These are phyloP conservation scores for Irpex sp. DNA, from an alignment of 1,284 basidiomycete genomes.

Conservation along the genomic window DNA sequence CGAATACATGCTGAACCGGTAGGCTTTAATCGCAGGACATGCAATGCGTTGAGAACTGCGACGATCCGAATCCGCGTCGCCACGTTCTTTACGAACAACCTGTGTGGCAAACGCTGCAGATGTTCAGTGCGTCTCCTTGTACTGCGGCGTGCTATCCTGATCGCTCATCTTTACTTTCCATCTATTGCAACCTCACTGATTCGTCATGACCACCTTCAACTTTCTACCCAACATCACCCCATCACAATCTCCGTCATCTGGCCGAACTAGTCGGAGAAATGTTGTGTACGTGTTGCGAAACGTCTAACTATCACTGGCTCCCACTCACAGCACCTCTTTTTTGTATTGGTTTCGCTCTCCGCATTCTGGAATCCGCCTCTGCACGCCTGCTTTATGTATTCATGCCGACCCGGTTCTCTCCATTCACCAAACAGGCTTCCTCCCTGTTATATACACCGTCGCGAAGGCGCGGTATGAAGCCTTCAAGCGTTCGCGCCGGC, in stretches of 20 bases:
- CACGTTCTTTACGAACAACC: conserved; percentile 86
- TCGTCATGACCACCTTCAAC: neutral
- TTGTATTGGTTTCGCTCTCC: neutral
- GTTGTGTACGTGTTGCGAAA: conserved; percentile 63
- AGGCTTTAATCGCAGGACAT: conserved; percentile 58
- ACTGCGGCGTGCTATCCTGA: conserved; percentile 5
- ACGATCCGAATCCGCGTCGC: conserved; percentile 47
- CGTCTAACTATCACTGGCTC: conserved; percentile 15
- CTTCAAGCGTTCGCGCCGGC: conserved; percentile 34
- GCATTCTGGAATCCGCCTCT: neutral
- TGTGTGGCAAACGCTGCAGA: conserved; percentile 91
- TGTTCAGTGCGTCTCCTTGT: conserved; percentile 69
- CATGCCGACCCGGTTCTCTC: conserved; percentile 12
- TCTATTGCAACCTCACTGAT: neutral
- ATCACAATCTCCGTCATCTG: conserved; percentile 23
- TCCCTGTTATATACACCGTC: conserved; percentile 78
- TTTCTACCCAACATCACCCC: conserved; percentile 2
- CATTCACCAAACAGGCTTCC: conserved; percentile 53
- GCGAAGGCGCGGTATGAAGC: conserved; percentile 31
- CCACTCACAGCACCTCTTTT: conserved; percentile 26
- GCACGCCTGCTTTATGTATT: conserved; percentile 17
- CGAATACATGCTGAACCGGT: conserved; percentile 1
- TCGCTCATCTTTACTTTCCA: conserved; percentile 16
- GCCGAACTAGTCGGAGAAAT: conserved; percentile 79
- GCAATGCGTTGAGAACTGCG: conserved; percentile 93